Conservation (phyloP, 2,329 filamentous ascomycete genomes). For the Trematosphaeria pertusa region DNA sequence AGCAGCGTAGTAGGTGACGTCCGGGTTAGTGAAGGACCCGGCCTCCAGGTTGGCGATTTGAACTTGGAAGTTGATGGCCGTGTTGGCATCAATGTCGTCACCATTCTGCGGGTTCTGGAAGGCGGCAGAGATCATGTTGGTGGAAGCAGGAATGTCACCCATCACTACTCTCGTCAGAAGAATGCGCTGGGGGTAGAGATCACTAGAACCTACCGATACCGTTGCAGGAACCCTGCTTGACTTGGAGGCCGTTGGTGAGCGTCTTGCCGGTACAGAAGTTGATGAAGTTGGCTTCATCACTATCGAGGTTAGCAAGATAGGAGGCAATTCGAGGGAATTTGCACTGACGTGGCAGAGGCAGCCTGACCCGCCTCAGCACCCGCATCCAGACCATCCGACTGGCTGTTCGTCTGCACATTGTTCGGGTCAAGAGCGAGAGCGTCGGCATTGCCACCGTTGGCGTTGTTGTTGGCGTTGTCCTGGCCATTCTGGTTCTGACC, state of each 20-base stretch:
- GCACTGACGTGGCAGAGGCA: constrained; percentile 55
- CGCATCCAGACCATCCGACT: constrained; percentile 50
- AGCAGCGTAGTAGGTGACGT: constrained; percentile 62
- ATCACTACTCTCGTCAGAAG: constrained; percentile 51
- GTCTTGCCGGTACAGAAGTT: constrained; percentile 64
- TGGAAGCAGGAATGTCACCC: constrained; percentile 60
- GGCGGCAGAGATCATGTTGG: constrained; percentile 63
- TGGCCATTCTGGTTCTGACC: constrained; percentile 21
- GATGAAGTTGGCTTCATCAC: constrained; percentile 64
- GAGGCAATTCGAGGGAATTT: neutral
- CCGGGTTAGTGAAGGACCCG: constrained; percentile 63
- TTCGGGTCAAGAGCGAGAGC: constrained; percentile 42
- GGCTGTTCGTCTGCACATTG: constrained; percentile 54
- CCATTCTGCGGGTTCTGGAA: constrained; percentile 56
- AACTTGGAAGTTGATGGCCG: constrained; percentile 57
- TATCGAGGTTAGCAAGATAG: constrained; percentile 22
- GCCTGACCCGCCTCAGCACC: constrained; percentile 49
- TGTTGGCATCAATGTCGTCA: constrained; percentile 48
- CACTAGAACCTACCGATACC: constrained; percentile 53
- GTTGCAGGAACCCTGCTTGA: constrained; percentile 61
- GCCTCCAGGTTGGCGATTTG: constrained; percentile 59
- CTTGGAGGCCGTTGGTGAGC: constrained; percentile 63
- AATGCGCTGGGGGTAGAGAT: neutral
- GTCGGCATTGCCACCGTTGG: constrained; percentile 23
- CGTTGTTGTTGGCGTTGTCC: constrained; percentile 24